Percentiles rank a stretch among this genome's conserved stretches.
Conservation (phyloP, 2,329 filamentous ascomycete species). For the Penicillium sp. region DNA sequence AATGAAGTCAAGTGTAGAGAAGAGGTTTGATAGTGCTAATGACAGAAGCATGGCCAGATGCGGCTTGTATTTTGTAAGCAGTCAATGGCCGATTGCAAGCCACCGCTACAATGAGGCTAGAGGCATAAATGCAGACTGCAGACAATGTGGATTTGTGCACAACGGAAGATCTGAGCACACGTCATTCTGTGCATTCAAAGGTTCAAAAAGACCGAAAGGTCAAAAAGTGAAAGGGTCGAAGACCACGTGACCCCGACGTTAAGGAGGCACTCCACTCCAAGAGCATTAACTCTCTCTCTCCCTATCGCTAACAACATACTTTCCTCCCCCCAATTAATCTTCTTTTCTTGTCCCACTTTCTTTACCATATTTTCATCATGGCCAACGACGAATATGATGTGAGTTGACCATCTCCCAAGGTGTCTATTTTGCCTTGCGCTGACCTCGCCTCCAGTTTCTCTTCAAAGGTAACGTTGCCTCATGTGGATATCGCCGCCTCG, state of each 20-base stretch:
- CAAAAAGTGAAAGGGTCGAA: conserved; percentile 3
- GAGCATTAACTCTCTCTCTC: conserved; percentile 21
- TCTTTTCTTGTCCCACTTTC: conserved; percentile 19
- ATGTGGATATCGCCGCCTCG: conserved; percentile 18
- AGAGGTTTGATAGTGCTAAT: neutral
- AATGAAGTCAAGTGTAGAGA: neutral
- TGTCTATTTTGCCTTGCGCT: conserved; percentile 25
- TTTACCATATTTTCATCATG: conserved; percentile 53
- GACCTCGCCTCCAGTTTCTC: conserved; percentile 65
- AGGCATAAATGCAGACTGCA: neutral
- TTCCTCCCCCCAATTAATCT: conserved; percentile 6
- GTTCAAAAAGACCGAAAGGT: neutral
- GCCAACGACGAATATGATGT: conserved; percentile 99
- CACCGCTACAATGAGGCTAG: neutral
- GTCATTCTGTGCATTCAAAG: neutral
- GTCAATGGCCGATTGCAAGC: neutral
- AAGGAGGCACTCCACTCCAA: conserved; percentile 21
- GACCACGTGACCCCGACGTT: conserved; percentile 18
- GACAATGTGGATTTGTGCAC: neutral
- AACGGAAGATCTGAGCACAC: neutral
- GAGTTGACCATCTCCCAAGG: conserved; percentile 42
- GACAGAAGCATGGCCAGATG: neutral
- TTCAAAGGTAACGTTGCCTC: conserved; percentile 74
- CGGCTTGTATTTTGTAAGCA: neutral
- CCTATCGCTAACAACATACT: conserved; percentile 16